Base-by-base conservation (phyloP, 106 monocot genomes). In the Apostasia ramifera region DNA sequence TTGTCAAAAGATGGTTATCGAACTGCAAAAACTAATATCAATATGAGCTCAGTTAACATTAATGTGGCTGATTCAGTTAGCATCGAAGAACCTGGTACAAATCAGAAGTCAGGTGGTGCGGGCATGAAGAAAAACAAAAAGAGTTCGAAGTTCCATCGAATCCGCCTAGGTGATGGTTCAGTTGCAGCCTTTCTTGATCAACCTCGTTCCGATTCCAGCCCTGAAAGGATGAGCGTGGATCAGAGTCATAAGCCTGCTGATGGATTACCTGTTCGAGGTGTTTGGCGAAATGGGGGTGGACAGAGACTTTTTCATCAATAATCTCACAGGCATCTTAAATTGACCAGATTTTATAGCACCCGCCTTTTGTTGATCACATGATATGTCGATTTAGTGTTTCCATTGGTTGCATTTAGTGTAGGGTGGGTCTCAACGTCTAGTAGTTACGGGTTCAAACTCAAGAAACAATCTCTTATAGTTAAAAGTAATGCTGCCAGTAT, bases 1-100 rank as follows among this genome's bases (percentile, higher is more conserved):
- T 80, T 91, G 76, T 88, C 86, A 2, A 95, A 91, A 76, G 86
- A 88, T 72, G 95, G 86, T 26, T 91, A 95, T 59, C 86, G 92
- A 59, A 1, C 57, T 40, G 26, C 8, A 1, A 57, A 55, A 52
- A 66, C 44, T 40, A 26, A 46, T 50, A 6, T 52, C 40, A 70
- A 51, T 66, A n/a, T 65, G 8, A 50, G 41, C 68, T 71, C 47
- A 15, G 38, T 40, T 13, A 44, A 47, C 5, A 39, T 47, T 53
- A 79, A 57, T 45, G 64, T 42, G 4, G 67, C 8, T 40, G 69
- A 66, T n/a, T 68, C 47, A 53, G 69, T 63, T 55, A 59, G 74
- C 39, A 55, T 11, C 53, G 70, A 55, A 53, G 69, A 73, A 68
- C 8, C 14, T 12, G 8, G 26, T 11, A 5, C 8, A 2, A 58